Evolutionary conservation across 192 early-diverging fungal species (phyloP).

Genomic region (Funneliformis geosporum): DNA sequence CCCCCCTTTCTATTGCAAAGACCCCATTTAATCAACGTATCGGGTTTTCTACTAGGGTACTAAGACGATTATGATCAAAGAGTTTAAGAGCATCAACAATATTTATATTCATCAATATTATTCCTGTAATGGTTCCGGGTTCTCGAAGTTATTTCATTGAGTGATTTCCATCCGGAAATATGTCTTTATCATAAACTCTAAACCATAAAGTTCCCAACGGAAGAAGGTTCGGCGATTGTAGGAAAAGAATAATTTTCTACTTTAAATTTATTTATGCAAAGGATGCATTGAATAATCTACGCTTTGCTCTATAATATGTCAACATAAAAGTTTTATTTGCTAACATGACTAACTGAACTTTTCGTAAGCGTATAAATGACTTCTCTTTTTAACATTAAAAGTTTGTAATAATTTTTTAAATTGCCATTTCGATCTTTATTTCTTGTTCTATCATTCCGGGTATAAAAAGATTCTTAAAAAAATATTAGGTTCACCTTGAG

Average conservation of each 20-base stretch:
- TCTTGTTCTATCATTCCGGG: neutral
- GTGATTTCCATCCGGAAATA: neutral
- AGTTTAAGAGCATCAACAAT: neutral
- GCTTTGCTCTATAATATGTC: neutral
- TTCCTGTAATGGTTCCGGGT: neutral
- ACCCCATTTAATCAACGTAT: no score
- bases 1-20: no score
- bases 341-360: neutral
- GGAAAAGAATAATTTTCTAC: neutral
- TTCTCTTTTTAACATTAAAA: neutral
- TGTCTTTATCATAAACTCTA: conserved; percentile 1
- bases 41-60: neutral
- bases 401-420: neutral
- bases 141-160: neutral
- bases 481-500: neutral
- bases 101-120: neutral
- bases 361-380: neutral
- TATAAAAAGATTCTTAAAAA: neutral
- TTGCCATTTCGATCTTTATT: neutral
- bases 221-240: neutral
- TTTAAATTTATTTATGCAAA: neutral
- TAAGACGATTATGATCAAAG: neutral
- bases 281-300: neutral
- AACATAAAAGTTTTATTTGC: neutral
- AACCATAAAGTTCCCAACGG: neutral